These are phyloP conservation scores for Mucor plumbeus DNA, from an alignment of 371 early-diverging fungal genomes.

Conservation along the genomic window DNA sequence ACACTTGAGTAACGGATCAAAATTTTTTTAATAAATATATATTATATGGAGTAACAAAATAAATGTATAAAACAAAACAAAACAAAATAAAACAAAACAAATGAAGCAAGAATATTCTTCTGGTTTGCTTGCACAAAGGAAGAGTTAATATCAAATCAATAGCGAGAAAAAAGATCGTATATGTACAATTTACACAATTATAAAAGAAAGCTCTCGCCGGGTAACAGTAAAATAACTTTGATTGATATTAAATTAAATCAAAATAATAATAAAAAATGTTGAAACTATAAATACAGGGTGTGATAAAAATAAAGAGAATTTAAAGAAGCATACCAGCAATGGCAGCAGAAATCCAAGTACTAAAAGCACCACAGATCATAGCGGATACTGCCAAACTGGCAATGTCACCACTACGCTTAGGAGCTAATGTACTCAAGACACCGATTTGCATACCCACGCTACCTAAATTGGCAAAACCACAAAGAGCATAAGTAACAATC, in stretches of 20 bases:
- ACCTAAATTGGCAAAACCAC: conserved; percentile 90
- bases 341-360: conserved; percentile 85
- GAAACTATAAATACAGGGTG: conserved; percentile 8
- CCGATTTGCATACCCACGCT: conserved; percentile 91
- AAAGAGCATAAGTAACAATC: conserved; percentile 80
- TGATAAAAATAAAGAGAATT: conserved; percentile 7
- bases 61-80: too few species aligned
- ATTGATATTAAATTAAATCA: conserved; percentile 8
- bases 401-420: conserved; percentile 77
- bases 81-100: too few species aligned
- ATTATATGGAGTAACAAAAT: too few species aligned
- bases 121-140: too few species aligned
- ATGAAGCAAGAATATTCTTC: too few species aligned
- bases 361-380: conserved; percentile 81
- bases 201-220: conserved; percentile 1
- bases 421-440: conserved; percentile 81
- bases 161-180: not conserved
- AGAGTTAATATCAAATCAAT: not conserved
- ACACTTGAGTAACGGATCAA: too few species aligned
- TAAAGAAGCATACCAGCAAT: conserved; percentile 83
- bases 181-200: not conserved
- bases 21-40: too few species aligned
- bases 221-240: conserved; percentile 1
- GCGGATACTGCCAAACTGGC: conserved; percentile 80
- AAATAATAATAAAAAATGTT: not conserved